These are phyloP conservation scores for Ustilago xerochloae DNA, from an alignment of 1,284 basidiomycete species.

Conservation along the genomic window DNA sequence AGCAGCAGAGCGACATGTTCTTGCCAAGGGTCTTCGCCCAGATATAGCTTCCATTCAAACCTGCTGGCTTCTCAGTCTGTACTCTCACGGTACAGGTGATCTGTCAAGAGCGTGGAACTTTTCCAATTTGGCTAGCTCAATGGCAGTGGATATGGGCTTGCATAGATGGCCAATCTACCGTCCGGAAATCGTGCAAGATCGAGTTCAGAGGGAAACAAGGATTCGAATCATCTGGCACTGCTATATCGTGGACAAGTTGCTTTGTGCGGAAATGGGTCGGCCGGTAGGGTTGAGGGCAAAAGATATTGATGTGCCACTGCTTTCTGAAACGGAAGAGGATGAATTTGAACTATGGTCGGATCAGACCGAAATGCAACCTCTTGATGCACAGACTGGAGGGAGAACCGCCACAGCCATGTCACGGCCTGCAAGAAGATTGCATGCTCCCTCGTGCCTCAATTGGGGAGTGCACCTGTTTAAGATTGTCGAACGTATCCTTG, in stretches of 20 bases:
- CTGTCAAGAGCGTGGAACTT: slow-evolving; percentile 69
- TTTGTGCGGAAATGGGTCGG: slow-evolving; percentile 70
- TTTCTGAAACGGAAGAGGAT: slow-evolving; percentile 69
- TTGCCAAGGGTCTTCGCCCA: slow-evolving; percentile 50
- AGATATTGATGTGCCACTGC: slow-evolving; percentile 68
- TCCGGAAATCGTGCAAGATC: slow-evolving; percentile 51
- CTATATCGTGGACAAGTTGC: slow-evolving; percentile 70
- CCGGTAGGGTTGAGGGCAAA: slow-evolving; percentile 68
- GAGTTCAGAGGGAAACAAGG: slow-evolving; percentile 65
- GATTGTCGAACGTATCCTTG: slow-evolving; percentile 59
- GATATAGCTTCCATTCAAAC: slow-evolving; percentile 65
- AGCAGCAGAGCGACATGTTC: slow-evolving; percentile 51
- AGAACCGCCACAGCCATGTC: not conserved
- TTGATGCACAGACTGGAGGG: not conserved
- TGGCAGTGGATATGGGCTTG: slow-evolving; percentile 70
- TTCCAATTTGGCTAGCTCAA: slow-evolving; percentile 68
- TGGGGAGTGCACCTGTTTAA: slow-evolving; percentile 57
- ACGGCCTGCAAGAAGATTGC: slow-evolving; percentile 20
- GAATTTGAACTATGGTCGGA: slow-evolving; percentile 70
- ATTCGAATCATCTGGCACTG: slow-evolving; percentile 70
- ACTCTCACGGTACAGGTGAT: slow-evolving; percentile 70
- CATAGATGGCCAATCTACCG: slow-evolving; percentile 64
- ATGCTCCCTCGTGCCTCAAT: slow-evolving; percentile 58
- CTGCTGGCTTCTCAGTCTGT: slow-evolving; percentile 69
- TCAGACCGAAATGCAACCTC: slow-evolving; percentile 47